Evolutionary conservation across 176 grass and related monocot species (phyloP).

Genomic region (Aegilops tauschii): DNA sequence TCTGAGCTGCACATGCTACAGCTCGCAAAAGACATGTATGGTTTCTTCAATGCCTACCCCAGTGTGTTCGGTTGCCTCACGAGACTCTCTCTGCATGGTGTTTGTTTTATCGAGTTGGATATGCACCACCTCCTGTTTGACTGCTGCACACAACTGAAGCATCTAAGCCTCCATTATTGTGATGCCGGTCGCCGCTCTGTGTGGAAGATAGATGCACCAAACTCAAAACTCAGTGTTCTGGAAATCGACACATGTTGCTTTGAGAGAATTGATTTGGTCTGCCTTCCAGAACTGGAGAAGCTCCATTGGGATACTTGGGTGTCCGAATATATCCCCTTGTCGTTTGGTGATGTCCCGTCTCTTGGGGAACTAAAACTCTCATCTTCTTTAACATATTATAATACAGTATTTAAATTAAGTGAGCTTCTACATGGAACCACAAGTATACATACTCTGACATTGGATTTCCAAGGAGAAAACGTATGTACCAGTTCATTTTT

Average conservation of each 20-base stretch:
- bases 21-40: neutral
- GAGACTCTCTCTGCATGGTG: neutral
- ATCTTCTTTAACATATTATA: neutral
- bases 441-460: neutral
- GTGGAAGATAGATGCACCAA: constrained; percentile 4
- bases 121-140: neutral
- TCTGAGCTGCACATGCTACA: neutral
- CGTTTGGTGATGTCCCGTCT: neutral
- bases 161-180: neutral
- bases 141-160: neutral
- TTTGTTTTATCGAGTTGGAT: neutral
- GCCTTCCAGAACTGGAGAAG: neutral
- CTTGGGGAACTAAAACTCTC: neutral
- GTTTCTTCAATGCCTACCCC: neutral
- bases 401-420: neutral
- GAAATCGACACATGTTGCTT: neutral
- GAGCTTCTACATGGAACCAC: neutral
- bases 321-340: neutral
- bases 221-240: neutral
- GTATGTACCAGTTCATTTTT: neutral
- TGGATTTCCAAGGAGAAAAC: constrained; percentile 31
- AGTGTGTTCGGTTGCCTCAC: neutral
- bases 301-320: neutral
- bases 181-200: neutral
- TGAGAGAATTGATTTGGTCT: neutral